phyloP scores from a whole-genome alignment of 495 filamentous ascomycete species.

The Aspergillus campestris region DNA sequence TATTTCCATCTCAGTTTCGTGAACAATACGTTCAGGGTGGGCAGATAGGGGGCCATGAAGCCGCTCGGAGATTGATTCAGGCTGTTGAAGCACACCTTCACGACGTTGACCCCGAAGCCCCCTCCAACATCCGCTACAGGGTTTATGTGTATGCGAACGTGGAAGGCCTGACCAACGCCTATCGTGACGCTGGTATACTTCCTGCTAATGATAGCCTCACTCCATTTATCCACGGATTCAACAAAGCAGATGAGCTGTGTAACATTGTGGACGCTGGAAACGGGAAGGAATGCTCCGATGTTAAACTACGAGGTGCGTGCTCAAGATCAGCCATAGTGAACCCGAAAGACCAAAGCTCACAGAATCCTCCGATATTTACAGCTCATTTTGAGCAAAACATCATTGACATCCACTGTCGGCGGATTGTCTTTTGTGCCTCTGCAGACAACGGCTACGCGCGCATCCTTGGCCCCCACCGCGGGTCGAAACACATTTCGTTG shows the following conservation, averaged over 20 bases:
- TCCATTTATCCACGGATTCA: no score
- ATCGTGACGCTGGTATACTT: no score
- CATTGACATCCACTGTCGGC: conserved; percentile 17
- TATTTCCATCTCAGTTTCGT: conserved; percentile 8
- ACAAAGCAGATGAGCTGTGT: no score
- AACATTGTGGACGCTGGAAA: no score
- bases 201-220: no score
- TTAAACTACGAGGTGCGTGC: conserved; percentile 18
- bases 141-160: no score
- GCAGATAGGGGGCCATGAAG: conserved; percentile 17
- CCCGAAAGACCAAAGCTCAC: background rate
- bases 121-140: no score
- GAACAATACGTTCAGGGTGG: conserved; percentile 12
- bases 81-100: conserved; percentile 7
- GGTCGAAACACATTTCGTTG: conserved; percentile 14
- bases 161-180: no score
- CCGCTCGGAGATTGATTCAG: conserved; percentile 11
- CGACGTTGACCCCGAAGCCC: background rate
- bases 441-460: conserved; percentile 25
- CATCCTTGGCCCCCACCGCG: conserved; percentile 15
- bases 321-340: background rate
- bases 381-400: conserved; percentile 17
- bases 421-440: conserved; percentile 21
- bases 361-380: background rate
- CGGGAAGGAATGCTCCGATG: no score